A percentile compares a stretch with the other conserved stretches of the same genome.
These are phyloP conservation scores for Ophiognomonia clavigignenti-juglandacearum DNA, from an alignment of 2,329 filamentous ascomycete genomes.

Conservation along the genomic window DNA sequence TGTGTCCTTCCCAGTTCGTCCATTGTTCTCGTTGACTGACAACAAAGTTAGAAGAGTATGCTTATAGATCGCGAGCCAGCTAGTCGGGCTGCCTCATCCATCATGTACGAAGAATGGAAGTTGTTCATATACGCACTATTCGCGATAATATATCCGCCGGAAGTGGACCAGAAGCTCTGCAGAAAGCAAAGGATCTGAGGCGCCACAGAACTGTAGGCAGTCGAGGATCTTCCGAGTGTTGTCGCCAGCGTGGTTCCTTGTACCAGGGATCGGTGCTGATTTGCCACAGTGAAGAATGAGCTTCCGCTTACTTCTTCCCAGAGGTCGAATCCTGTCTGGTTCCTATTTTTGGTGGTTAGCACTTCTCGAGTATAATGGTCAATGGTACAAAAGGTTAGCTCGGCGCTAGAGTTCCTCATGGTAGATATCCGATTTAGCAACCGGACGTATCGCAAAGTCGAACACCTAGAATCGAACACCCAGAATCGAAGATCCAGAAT, in stretches of 20 bases:
- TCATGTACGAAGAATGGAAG: constrained; percentile 13
- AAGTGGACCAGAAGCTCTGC: constrained; percentile 66
- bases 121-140: constrained; percentile 44
- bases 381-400: too few relatives aligned
- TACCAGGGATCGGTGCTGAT: constrained; percentile 64
- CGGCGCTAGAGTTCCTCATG: too few relatives aligned
- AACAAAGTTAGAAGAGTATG: neutral
- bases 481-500: too few relatives aligned
- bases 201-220: constrained; percentile 58
- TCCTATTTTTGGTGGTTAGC: constrained; percentile 29
- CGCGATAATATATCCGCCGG: constrained; percentile 57
- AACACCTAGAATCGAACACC: too few relatives aligned
- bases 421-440: too few relatives aligned
- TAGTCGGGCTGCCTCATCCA: too few relatives aligned
- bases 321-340: constrained; percentile 64
- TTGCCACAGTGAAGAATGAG: constrained; percentile 73
- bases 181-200: constrained; percentile 69
- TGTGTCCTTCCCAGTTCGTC: constrained; percentile 64
- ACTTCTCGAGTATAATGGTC: too few relatives aligned
- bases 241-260: constrained; percentile 64
- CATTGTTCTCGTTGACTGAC: constrained; percentile 50
- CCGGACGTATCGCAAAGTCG: too few relatives aligned
- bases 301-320: constrained; percentile 78
- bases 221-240: constrained; percentile 56
- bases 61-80: too few relatives aligned